Evolutionary conservation across 768 basidiomycete species (phyloP), one percentile per base, ranked within the genome.

Genomic region (Leccinum sublutescens): DNA sequence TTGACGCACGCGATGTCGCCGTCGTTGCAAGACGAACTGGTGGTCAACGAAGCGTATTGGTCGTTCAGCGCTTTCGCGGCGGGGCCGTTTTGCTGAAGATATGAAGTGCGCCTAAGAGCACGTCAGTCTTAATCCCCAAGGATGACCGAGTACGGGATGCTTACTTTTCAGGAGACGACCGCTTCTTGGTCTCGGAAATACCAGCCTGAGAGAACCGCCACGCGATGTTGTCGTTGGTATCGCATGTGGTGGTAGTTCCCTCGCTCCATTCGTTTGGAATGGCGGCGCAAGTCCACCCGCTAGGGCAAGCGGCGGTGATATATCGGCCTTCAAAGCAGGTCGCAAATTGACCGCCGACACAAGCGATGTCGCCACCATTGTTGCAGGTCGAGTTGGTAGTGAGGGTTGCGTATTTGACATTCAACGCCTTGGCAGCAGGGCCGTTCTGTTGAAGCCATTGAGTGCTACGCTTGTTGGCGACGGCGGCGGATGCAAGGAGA

Each of bases 401-500:
- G 36, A 69, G 48, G 2, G 50, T 21, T 2, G n/a, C 21, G 27
- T 69, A 69, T 40, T 69, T 56, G 21, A 63, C 65, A 33, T 69
- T 69, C 52, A 69, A 51, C 11, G 62, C 63, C 40, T 69, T 61
- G 4, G 68, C 68, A 49, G 65, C 65, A 50, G 65, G 65, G 1
- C 65, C 68, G n/a, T 69, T 69, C 29, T 69, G 58, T 54, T 69
- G 68, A 8, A 69, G 62, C 59, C 57, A 69, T 47, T 64, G 36
- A 19, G 38, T 11, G 43, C 59, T 63, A 56, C 68, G 68, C 49
- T 47, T 63, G 31, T 57, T 47, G 23, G 66, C 45, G 34, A 64
- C 58, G 21, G 65, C 68, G 17, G 65, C 67, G 4, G 68, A 68
- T 19, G 50, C 43, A 14, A 69, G 58, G 59, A 69, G 60, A 23